Evolutionary conservation across 2,329 filamentous ascomycete genomes (phyloP), one percentile per base, ranked within the genome.

Genomic region (Hypoxylon sp.): DNA sequence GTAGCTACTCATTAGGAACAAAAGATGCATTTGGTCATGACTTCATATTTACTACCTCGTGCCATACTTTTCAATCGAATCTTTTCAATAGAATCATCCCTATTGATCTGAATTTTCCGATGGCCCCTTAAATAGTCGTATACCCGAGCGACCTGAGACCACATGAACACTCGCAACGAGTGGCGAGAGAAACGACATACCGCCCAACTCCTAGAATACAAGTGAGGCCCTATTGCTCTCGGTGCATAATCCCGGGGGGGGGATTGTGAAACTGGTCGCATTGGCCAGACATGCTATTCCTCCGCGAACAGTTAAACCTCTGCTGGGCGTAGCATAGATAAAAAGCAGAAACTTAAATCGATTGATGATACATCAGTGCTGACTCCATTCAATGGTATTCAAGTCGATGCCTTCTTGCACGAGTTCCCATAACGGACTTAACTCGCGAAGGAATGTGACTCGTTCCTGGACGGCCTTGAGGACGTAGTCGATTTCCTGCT

Each of bases 311-410:
- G n/a, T 34, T 23, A 58, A 46, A 63, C 21, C 45, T 46, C 51
- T 43, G 17, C 49, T 30, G 36, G 21, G 43, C 23, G 48, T 14
- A 28, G 14, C 11, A 28, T 21, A 21, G 7, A 38, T 19, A 56
- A 28, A 57, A 45, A 25, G 19, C n/a, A 41, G 9, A 5, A 53
- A 49, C 36, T n/a, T 5, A 46, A 1, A 38, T 14, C 21, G 5
- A 11, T 34, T n/a, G 11, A 13, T 43, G 19, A 41, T 9, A 23
- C 38, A 64, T 87, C 84, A 98, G 81, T 99, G 96, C 84, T 98
- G 94, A 79, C 92, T 97, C 96, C 96, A 99, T 82, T 99, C 91
- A 76, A 99, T 99, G 46, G 93, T 97, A 81, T 97, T 93, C 73
- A 99, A 83, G 78, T 97, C 96, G 70, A 99, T 89, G 14, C 96